Percentiles rank a stretch among this genome's conserved stretches.
Conservation (phyloP, 805 yeast genomes). For the baker's yeast (Saccharomyces cerevisiae) region DNA sequence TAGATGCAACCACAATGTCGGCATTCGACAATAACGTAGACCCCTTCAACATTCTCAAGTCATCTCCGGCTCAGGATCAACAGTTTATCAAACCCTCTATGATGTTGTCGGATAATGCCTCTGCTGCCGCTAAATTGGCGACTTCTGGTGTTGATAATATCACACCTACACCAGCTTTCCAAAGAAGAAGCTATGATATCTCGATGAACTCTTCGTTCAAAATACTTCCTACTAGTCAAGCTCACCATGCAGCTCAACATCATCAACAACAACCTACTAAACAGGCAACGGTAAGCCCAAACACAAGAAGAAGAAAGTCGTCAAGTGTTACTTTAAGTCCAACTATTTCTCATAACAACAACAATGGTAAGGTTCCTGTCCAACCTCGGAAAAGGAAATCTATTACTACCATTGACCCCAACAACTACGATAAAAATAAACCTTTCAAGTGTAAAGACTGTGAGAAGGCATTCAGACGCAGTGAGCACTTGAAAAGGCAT, state of each 20-base stretch:
- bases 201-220: slow-evolving; percentile 7
- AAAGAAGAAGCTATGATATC: slow-evolving; percentile 10
- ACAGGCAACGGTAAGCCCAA: neutral
- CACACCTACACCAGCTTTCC: slow-evolving; percentile 6
- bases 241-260: neutral
- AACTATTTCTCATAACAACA: neutral
- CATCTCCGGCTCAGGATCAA: slow-evolving; percentile 1
- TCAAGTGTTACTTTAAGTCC: slow-evolving; percentile 7
- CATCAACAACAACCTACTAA: neutral
- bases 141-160: slow-evolving; percentile 16
- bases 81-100: slow-evolving; percentile 26
- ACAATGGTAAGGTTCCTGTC: neutral
- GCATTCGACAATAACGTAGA: neutral
- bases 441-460: slow-evolving; percentile 35
- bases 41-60: neutral
- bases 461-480: slow-evolving; percentile 45
- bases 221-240: neutral
- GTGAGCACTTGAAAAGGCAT: slow-evolving; percentile 63
- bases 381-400: neutral
- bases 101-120: slow-evolving; percentile 23
- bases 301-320: slow-evolving; percentile 7
- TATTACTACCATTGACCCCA: neutral
- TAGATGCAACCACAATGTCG: neutral
- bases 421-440: slow-evolving; percentile 25
- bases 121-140: slow-evolving; percentile 22